Evolutionary conservation across 169 alveolate genomes (phyloP).

Genomic region (Neospora caninum): DNA sequence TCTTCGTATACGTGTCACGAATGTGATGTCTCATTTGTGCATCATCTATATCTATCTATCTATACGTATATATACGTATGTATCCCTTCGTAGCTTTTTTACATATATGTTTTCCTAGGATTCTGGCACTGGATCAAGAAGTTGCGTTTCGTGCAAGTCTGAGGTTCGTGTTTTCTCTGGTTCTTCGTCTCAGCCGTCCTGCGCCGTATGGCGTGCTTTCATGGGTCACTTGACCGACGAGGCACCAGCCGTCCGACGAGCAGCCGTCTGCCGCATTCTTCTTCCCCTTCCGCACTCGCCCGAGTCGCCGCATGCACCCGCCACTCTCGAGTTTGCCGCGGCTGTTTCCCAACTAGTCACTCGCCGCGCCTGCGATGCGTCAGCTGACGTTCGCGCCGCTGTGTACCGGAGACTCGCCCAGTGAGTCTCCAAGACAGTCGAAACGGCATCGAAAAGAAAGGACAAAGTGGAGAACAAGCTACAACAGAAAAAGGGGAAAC

Average conservation of each 20-base stretch:
- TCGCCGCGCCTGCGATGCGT: constrained; percentile 41
- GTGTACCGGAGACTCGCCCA: constrained; percentile 34
- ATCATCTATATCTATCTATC: background rate
- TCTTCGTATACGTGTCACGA: too few species aligned
- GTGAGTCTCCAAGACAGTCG: constrained; percentile 18
- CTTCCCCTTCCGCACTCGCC: background rate
- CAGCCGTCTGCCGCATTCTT: constrained; percentile 48
- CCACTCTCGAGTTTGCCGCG: background rate
- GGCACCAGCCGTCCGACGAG: constrained; percentile 54
- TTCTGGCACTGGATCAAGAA: background rate
- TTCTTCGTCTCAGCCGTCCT: background rate
- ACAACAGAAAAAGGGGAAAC: too few species aligned
- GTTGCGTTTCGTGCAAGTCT: background rate
- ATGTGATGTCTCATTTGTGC: too few species aligned
- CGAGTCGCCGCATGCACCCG: background rate
- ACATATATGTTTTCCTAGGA: background rate
- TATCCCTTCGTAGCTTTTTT: background rate
- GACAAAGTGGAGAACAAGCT: too few species aligned
- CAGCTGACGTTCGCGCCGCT: constrained; percentile 58
- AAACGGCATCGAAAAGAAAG: too few species aligned
- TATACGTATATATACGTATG: background rate
- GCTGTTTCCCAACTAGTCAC: constrained; percentile 2
- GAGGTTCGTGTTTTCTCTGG: background rate
- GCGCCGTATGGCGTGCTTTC: constrained; percentile 17
- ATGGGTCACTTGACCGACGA: background rate